A percentile compares a stretch with the other conserved stretches of the same genome.
Evolutionary conservation across 805 yeast genomes (phyloP).

Genomic region (Metschnikowia shivogae): DNA sequence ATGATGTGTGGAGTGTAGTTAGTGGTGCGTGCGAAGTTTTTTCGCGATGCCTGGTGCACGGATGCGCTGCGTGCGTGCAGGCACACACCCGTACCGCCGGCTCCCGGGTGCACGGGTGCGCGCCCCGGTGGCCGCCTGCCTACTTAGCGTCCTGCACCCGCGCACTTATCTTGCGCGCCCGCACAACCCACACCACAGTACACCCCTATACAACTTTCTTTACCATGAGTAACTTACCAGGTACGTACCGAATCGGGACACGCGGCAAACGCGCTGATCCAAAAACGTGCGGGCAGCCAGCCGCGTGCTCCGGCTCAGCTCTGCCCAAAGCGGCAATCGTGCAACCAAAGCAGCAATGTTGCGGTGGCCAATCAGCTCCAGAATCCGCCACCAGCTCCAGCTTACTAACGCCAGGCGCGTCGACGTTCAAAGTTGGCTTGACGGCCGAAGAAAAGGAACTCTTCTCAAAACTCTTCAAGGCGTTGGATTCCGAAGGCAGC

Average conservation of each 20-base stretch:
- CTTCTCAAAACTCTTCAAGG: slow-evolving; percentile 71
- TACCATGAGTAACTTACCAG: slow-evolving; percentile 9
- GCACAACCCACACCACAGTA: slow-evolving; percentile 2
- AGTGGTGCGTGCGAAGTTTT: slow-evolving; percentile 10
- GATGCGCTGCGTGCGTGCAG: slow-evolving; percentile 3
- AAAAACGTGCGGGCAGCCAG: no score
- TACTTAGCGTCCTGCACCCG: background rate
- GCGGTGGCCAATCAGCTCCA: no score
- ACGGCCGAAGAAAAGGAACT: slow-evolving; percentile 73
- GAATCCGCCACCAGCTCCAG: background rate
- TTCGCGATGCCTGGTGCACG: slow-evolving; percentile 20
- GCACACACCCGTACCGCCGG: background rate
- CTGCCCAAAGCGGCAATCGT: no score
- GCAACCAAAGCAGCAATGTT: no score
- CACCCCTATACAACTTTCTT: slow-evolving; percentile 1
- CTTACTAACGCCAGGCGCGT: slow-evolving; percentile 4
- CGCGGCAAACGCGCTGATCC: no score
- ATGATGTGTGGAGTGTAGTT: slow-evolving; percentile 25
- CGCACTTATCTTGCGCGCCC: slow-evolving; percentile 6
- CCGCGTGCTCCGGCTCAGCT: no score
- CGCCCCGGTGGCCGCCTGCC: no score
- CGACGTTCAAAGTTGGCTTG: slow-evolving; percentile 43
- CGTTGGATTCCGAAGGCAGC: slow-evolving; percentile 71
- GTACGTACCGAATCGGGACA: slow-evolving; percentile 1
- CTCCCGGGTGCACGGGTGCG: no score